phyloP scores from a whole-genome alignment of 768 basidiomycete species.

The Podaxis sp. region DNA sequence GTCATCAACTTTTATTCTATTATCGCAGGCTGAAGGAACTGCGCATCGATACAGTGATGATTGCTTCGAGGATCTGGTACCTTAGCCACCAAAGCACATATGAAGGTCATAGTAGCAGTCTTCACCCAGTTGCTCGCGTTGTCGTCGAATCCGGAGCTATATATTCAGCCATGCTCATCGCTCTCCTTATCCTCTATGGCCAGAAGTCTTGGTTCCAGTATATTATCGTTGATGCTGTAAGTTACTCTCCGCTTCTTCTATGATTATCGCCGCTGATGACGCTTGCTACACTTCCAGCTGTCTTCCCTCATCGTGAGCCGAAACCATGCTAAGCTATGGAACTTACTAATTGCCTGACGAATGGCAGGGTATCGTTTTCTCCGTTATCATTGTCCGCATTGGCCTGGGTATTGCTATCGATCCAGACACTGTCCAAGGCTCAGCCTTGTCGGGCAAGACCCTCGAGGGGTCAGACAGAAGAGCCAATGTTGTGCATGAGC shows the following conservation, averaged over 20 bases:
- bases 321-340: background rate
- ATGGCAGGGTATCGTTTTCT: constrained; percentile 29
- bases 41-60: constrained; percentile 17
- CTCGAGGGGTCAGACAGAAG: background rate
- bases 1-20: background rate
- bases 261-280: background rate
- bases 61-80: constrained; percentile 30
- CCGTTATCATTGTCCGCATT: constrained; percentile 35
- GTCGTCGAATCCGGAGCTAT: constrained; percentile 34
- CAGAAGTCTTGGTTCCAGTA: constrained; percentile 31
- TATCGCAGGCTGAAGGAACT: background rate
- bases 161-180: constrained; percentile 28
- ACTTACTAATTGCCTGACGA: background rate
- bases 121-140: constrained; percentile 29
- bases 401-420: constrained; percentile 28
- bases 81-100: constrained; percentile 22
- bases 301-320: constrained; percentile 9
- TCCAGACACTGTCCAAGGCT: constrained; percentile 7
- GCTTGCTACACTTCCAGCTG: background rate
- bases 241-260: constrained; percentile 5
- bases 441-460: background rate
- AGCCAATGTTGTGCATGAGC: background rate
- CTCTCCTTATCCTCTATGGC: constrained; percentile 28
- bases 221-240: constrained; percentile 30
- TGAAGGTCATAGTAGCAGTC: constrained; percentile 18